Evolutionary conservation across 805 yeast species (phyloP).

Genomic region (Candida endomychidarum): DNA sequence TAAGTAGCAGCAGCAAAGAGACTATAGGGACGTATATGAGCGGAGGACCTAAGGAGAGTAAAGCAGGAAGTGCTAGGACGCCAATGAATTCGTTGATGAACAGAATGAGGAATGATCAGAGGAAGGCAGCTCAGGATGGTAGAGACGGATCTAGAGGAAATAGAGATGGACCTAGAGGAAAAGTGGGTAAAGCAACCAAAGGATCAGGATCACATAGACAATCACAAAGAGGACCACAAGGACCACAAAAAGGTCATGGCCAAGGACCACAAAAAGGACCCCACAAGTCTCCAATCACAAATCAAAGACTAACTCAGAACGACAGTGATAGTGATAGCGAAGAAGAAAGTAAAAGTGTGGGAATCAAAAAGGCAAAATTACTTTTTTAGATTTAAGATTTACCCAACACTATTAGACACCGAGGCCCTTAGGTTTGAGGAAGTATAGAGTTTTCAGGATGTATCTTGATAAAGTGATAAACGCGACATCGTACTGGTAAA

Average conservation of each 20-base stretch:
- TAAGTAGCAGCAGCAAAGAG: conserved; percentile 5
- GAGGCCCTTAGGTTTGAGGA: no score
- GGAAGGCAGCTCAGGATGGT: background rate
- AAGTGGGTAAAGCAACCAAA: background rate
- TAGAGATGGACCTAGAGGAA: no score
- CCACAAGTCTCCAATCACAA: no score
- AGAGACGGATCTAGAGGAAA: no score
- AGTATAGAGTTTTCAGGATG: no score
- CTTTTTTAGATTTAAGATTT: conserved; percentile 1
- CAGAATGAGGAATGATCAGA: conserved; percentile 26
- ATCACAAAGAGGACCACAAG: background rate
- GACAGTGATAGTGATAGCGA: conserved; percentile 3
- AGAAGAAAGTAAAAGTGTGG: background rate
- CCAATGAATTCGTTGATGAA: conserved; percentile 42
- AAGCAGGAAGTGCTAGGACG: conserved; percentile 19
- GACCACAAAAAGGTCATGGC: background rate
- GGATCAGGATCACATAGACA: no score
- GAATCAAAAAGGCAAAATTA: conserved; percentile 9
- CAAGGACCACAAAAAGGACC: background rate
- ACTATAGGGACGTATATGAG: conserved; percentile 9
- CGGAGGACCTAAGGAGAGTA: background rate
- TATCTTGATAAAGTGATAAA: no score
- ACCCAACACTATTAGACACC: no score
- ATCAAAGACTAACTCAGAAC: no score
- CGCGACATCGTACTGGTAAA: no score